phyloP scores from a whole-genome alignment of 768 basidiomycete genomes.

The Vishniacozyma victoriae region DNA sequence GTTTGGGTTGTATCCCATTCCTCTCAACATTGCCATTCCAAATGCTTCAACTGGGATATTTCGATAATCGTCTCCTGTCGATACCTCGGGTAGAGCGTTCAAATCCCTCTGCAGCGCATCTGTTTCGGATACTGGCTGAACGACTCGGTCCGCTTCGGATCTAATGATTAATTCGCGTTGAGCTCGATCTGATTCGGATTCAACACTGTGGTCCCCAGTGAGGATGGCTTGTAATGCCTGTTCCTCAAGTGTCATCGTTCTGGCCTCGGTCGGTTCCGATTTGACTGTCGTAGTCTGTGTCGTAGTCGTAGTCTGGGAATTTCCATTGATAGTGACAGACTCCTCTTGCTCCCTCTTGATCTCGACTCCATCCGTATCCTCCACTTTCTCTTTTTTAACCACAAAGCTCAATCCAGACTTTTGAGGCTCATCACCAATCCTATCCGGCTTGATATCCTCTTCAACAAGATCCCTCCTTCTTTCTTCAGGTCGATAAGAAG shows the following conservation, averaged over 20 bases:
- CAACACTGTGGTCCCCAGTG: conserved; percentile 50
- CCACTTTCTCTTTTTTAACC: background rate
- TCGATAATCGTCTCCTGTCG: conserved; percentile 77
- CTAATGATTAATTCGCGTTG: conserved; percentile 60
- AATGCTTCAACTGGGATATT: conserved; percentile 89
- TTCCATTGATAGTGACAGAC: conserved; percentile 1
- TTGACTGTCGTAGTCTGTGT: conserved; percentile 41
- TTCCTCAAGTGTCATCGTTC: conserved; percentile 62
- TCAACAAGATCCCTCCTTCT: conserved; percentile 4
- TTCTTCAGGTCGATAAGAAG: conserved; percentile 44
- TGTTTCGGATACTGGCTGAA: conserved; percentile 57
- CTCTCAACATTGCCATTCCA: conserved; percentile 83
- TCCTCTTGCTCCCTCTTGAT: conserved; percentile 1
- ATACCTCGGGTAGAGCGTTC: conserved; percentile 56
- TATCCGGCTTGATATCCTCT: conserved; percentile 48
- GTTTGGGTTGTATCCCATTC: conserved; percentile 84
- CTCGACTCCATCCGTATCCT: background rate
- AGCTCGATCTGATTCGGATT: conserved; percentile 22
- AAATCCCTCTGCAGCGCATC: conserved; percentile 84
- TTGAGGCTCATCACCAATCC: conserved; percentile 71
- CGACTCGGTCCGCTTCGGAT: background rate
- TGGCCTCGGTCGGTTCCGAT: conserved; percentile 33
- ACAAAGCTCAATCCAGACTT: conserved; percentile 58
- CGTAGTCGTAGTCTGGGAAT: conserved; percentile 45
- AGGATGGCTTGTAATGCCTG: conserved; percentile 73